Base-by-base conservation (phyloP, 2,329 filamentous ascomycete species). In the Pyricularia pennisetigena region DNA sequence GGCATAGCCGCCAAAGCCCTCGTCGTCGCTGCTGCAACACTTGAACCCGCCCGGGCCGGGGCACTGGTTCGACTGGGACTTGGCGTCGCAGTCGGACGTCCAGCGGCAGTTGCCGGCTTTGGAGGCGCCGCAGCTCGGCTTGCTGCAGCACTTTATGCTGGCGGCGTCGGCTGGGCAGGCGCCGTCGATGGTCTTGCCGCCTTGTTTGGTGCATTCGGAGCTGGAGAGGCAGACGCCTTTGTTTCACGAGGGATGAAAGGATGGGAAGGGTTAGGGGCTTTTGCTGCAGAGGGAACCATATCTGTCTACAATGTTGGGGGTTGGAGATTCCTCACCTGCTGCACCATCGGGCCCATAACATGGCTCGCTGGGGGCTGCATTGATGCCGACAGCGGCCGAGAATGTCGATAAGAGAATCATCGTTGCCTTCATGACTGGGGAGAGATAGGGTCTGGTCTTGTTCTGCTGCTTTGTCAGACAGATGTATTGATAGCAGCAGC, bases 131-230 rank as follows among this genome's bases (percentile, higher is more conserved):
- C 80, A 82, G 2, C 69, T 67, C 3, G 78, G 69, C 70, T 81
- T 81, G 71, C 75, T 77, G 74, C 80, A 82, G 76, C 80, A 82
- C 69, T 78, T 77, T 67, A 82, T 73, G 73, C 77, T 72, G 68
- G 72, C 71, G 1, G 76, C 70, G 69, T 80, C 79, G 24, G 73
- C 71, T 5, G 79, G 79, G 70, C 80, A 82, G 35, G 75, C 77
- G 23, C 78, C 77, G 32, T 72, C 71, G 69, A 78, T 76, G 68
- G 76, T 76, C 66, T 74, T 77, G 59, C 80, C 80, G 68, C 80
- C 79, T 20, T 70, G 69, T 1, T 74, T 69, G 20, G 74, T 71
- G 75, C 81, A 83, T 28, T 73, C 69, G 4, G 75, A 68, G 3
- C 75, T 76, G 30, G 75, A 73, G 68, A 82, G 71, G 74, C 80